These are phyloP conservation scores for Aspergillus transmontanensis DNA, from an alignment of 2,329 filamentous ascomycete genomes.

Conservation along the genomic window DNA sequence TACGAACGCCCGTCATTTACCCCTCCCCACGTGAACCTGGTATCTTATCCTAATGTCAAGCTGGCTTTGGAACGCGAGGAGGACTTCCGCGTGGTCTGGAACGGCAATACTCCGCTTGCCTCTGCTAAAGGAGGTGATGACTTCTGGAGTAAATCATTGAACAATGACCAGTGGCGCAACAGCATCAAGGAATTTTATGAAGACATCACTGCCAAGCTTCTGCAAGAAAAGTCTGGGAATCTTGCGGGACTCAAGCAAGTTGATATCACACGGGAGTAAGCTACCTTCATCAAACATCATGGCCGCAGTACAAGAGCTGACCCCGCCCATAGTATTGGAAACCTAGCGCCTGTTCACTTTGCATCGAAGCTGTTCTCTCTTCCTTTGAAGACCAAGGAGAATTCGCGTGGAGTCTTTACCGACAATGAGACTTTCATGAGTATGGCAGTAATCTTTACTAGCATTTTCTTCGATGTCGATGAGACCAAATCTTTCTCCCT, in stretches of 20 bases:
- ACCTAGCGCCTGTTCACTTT: constrained; percentile 59
- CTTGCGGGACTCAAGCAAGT: constrained; percentile 66
- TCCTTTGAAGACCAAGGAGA: constrained; percentile 56
- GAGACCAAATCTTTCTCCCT: constrained; percentile 67
- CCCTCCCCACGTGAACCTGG: constrained; percentile 57
- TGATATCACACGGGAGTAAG: constrained; percentile 65
- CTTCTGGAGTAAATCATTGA: constrained; percentile 62
- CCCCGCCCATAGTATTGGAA: constrained; percentile 45
- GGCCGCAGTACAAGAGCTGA: constrained; percentile 6
- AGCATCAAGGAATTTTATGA: constrained; percentile 70
- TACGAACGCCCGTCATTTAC: constrained; percentile 63
- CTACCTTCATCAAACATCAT: constrained; percentile 14
- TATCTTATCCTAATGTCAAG: constrained; percentile 63
- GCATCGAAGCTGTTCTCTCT: constrained; percentile 58
- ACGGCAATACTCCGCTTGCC: constrained; percentile 63
- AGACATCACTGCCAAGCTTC: constrained; percentile 61
- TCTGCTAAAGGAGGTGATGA: constrained; percentile 60
- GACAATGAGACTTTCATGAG: constrained; percentile 62
- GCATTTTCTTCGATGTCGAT: constrained; percentile 69
- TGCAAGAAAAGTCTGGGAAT: constrained; percentile 66
- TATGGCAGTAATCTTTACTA: constrained; percentile 66
- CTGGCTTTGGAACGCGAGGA: constrained; percentile 62
- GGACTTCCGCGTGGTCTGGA: constrained; percentile 68
- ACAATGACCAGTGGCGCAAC: constrained; percentile 62
- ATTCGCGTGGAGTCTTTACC: constrained; percentile 55